These are phyloP conservation scores for Cicer yamashitae DNA, from an alignment of 306 rosid genomes.

Conservation along the genomic window DNA sequence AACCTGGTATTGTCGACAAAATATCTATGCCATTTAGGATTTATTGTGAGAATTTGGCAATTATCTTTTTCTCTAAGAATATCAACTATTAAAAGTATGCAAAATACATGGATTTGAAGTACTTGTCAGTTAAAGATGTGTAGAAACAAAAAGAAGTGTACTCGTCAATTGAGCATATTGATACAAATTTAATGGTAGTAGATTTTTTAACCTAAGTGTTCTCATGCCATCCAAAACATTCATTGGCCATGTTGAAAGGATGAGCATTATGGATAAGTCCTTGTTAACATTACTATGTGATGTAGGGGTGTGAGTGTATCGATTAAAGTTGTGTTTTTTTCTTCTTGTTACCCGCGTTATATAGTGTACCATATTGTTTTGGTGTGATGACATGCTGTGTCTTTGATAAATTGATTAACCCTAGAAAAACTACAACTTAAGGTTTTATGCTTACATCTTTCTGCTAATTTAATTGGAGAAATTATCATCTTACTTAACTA, in stretches of 20 bases:
- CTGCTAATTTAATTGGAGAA: constrained; percentile 22
- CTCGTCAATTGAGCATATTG: background rate
- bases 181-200: background rate
- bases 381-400: background rate
- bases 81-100: no score
- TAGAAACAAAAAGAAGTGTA: no score
- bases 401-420: constrained; percentile 1
- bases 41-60: no score
- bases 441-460: constrained; percentile 9
- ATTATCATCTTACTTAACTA: constrained; percentile 29
- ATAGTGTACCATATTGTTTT: background rate
- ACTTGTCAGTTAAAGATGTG: no score
- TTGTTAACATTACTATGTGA: background rate
- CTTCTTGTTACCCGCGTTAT: background rate
- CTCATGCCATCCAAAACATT: background rate
- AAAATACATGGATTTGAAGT: no score
- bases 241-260: background rate
- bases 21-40: no score
- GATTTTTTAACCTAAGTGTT: background rate
- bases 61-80: no score
- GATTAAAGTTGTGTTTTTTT: no score
- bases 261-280: background rate
- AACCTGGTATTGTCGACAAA: no score
- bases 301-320: no score
- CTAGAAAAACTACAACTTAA: background rate